Percentiles rank a stretch among this genome's conserved stretches.
phyloP scores from a whole-genome alignment of 345 rosid genomes.

The Linum trigynum region DNA sequence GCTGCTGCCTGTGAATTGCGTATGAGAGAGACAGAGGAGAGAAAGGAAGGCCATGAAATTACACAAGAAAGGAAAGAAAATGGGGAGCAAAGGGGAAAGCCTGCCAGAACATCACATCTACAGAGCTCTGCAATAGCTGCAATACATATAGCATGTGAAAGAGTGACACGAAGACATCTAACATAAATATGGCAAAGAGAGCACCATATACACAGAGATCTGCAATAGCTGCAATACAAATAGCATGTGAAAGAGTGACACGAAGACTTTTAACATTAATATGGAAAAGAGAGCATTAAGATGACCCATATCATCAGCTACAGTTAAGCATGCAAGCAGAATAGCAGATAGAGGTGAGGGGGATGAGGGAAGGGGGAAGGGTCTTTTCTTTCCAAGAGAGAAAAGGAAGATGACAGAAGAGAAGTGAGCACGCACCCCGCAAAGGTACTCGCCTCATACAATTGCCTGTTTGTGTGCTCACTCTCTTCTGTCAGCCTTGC shows the following conservation, averaged over 20 bases:
- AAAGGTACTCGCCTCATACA: constrained; percentile 36
- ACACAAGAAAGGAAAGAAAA: background rate
- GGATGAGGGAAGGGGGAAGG: constrained; percentile 2
- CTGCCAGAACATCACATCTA: too few species aligned
- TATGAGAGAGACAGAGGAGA: too few species aligned
- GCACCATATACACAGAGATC: too few species aligned
- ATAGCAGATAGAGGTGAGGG: background rate
- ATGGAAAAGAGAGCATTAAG: background rate
- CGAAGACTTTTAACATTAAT: background rate
- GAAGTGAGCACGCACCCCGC: constrained; percentile 53
- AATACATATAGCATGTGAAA: background rate
- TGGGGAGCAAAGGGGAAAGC: too few species aligned
- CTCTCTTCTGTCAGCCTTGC: constrained; percentile 57
- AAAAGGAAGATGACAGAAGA: constrained; percentile 36
- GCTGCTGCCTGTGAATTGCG: too few species aligned
- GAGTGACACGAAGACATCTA: background rate
- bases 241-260: background rate
- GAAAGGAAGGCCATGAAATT: too few species aligned
- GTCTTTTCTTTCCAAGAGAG: background rate
- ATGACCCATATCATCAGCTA: too few species aligned
- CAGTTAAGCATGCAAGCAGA: background rate
- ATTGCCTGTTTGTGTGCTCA: constrained; percentile 60
- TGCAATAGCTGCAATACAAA: too few species aligned
- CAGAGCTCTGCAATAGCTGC: too few species aligned
- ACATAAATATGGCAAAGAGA: background rate